phyloP scores from a whole-genome alignment of 1,139 yeast genomes.

The Wickerhamomyces sp. region DNA sequence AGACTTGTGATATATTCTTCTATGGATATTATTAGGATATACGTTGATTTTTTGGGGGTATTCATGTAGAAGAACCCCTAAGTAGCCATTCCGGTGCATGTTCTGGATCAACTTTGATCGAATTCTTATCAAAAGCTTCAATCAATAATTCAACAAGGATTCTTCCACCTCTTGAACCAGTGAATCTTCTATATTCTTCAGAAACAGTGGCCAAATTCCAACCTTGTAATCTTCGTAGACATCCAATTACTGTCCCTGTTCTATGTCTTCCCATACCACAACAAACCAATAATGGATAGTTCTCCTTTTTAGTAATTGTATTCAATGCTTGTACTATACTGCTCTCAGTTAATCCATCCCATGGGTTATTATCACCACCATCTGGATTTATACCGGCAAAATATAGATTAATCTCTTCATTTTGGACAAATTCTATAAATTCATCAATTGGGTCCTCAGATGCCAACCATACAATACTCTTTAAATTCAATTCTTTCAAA shows the following conservation, averaged over 20 bases:
- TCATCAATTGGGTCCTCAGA: constrained; percentile 93
- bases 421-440: constrained; percentile 74
- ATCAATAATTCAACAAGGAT: constrained; percentile 85
- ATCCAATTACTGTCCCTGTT: constrained; percentile 94
- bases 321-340: constrained; percentile 77
- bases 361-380: constrained; percentile 79
- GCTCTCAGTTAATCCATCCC: constrained; percentile 93
- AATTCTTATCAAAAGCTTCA: constrained; percentile 64
- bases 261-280: constrained; percentile 98
- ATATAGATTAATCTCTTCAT: constrained; percentile 57
- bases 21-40: too few species aligned
- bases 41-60: neutral
- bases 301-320: constrained; percentile 62
- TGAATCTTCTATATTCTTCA: constrained; percentile 90
- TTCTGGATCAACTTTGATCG: constrained; percentile 45
- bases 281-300: constrained; percentile 83
- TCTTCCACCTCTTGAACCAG: constrained; percentile 90
- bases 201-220: constrained; percentile 94
- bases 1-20: too few species aligned
- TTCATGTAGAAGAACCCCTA: neutral
- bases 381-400: constrained; percentile 55
- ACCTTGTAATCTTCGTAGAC: constrained; percentile 82
- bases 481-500: constrained; percentile 64
- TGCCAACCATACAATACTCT: constrained; percentile 88
- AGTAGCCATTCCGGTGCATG: constrained; percentile 46